Conservation (phyloP, 1,284 basidiomycete species). For the Thelephora terrestris region DNA sequence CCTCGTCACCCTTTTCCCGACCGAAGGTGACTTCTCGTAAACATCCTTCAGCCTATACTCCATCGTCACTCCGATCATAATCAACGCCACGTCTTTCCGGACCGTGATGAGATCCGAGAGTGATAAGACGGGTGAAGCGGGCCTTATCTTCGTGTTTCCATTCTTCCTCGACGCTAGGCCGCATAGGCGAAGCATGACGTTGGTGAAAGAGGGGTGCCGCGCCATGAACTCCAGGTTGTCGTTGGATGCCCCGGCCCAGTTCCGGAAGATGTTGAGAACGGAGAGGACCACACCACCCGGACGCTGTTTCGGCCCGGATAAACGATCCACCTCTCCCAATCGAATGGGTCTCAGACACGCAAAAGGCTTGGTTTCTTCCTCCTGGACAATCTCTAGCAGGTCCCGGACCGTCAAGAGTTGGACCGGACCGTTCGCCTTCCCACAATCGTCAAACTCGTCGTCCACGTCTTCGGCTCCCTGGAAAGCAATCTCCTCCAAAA, state of each 20-base stretch:
- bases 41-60: neutral
- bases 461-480: slow-evolving; percentile 35
- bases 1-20: slow-evolving; percentile 29
- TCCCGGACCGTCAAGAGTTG: slow-evolving; percentile 53
- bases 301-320: slow-evolving; percentile 45
- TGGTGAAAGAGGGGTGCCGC: slow-evolving; percentile 52
- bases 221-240: slow-evolving; percentile 71
- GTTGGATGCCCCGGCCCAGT: slow-evolving; percentile 56
- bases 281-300: slow-evolving; percentile 63
- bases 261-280: slow-evolving; percentile 77
- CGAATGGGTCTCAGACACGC: slow-evolving; percentile 34
- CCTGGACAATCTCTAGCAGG: slow-evolving; percentile 47
- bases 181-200: slow-evolving; percentile 62
- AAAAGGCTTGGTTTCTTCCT: slow-evolving; percentile 48
- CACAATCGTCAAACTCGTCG: slow-evolving; percentile 16
- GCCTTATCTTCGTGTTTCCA: slow-evolving; percentile 25
- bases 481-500: slow-evolving; percentile 80
- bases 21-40: neutral
- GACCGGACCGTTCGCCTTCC: slow-evolving; percentile 12
- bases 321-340: slow-evolving; percentile 38
- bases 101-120: slow-evolving; percentile 63
- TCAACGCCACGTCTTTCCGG: slow-evolving; percentile 71
- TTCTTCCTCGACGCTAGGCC: slow-evolving; percentile 30
- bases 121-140: slow-evolving; percentile 49
- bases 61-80: slow-evolving; percentile 56